Conservation (phyloP, 805 yeast species). For the Kluyveromyces starmeri region DNA sequence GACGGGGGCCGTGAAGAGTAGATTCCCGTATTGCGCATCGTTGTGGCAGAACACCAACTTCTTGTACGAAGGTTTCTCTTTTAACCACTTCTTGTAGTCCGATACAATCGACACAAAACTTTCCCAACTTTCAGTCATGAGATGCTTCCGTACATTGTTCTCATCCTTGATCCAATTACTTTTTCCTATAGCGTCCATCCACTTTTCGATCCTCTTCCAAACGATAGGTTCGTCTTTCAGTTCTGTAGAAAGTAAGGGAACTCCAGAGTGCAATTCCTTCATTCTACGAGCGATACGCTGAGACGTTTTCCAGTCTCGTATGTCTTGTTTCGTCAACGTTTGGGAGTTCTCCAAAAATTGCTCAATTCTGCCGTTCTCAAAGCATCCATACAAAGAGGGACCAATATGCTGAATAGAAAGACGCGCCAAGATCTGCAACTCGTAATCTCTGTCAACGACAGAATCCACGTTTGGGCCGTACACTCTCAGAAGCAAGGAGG, state of each 20-base stretch:
- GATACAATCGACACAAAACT: constrained; percentile 41
- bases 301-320: constrained; percentile 66
- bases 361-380: constrained; percentile 87
- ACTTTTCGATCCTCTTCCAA: constrained; percentile 63
- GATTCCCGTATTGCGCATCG: constrained; percentile 94
- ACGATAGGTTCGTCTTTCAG: constrained; percentile 50
- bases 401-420: constrained; percentile 76
- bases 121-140: constrained; percentile 34
- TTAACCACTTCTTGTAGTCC: constrained; percentile 57
- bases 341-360: constrained; percentile 80
- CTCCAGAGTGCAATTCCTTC: constrained; percentile 85
- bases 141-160: constrained; percentile 30
- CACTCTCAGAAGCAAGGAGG: constrained; percentile 62
- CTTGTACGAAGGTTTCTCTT: constrained; percentile 32
- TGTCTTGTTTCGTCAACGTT: constrained; percentile 64
- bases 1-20: constrained; percentile 57
- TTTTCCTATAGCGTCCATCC: constrained; percentile 47
- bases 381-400: constrained; percentile 81
- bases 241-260: constrained; percentile 54
- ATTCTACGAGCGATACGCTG: constrained; percentile 89
- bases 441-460: constrained; percentile 79
- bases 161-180: constrained; percentile 31
- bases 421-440: constrained; percentile 62
- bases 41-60: constrained; percentile 82
- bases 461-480: constrained; percentile 84